Percentiles rank a stretch among this genome's conserved stretches.
Evolutionary conservation across 306 rosid genomes (phyloP).

Genomic region (Prunus salicina): DNA sequence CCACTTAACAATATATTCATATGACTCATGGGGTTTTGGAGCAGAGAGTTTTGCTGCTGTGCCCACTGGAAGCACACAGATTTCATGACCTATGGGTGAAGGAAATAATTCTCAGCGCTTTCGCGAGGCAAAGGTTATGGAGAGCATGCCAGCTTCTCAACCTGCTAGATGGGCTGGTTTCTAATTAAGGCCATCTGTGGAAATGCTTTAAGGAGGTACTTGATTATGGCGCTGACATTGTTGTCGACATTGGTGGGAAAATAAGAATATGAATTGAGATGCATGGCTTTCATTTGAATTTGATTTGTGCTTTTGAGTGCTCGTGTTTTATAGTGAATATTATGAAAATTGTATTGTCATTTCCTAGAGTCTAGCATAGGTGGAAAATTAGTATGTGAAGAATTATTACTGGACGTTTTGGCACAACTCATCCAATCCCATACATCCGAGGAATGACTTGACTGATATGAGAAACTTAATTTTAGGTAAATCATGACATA

Average conservation of each 20-base stretch:
- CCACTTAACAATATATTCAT: too few species aligned
- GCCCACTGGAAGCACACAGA: constrained; percentile 48
- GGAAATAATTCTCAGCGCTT: constrained; percentile 46
- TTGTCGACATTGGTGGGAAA: constrained; percentile 19
- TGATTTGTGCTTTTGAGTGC: constrained; percentile 42
- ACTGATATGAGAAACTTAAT: too few species aligned
- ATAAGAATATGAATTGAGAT: constrained; percentile 11
- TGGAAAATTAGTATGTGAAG: too few species aligned
- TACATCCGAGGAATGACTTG: too few species aligned
- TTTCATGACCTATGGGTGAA: constrained; percentile 39
- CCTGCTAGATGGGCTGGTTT: constrained; percentile 99
- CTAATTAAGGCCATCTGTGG: constrained; percentile 26
- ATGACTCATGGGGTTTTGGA: constrained; percentile 80
- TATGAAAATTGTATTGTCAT: too few species aligned
- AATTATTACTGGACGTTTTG: too few species aligned
- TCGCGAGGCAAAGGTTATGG: constrained; percentile 44
- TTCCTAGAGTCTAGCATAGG: too few species aligned
- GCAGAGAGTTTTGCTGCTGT: constrained; percentile 60
- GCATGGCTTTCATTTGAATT: constrained; percentile 17
- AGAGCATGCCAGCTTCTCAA: constrained; percentile 60
- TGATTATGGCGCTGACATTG: not conserved
- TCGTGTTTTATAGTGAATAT: constrained; percentile 22
- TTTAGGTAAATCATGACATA: too few species aligned
- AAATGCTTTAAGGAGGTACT: constrained; percentile 18
- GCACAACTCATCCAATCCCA: too few species aligned